Evolutionary conservation across 2,329 filamentous ascomycete genomes (phyloP), one percentile per base, ranked within the genome.

Genomic region (Didymella pinodella): DNA sequence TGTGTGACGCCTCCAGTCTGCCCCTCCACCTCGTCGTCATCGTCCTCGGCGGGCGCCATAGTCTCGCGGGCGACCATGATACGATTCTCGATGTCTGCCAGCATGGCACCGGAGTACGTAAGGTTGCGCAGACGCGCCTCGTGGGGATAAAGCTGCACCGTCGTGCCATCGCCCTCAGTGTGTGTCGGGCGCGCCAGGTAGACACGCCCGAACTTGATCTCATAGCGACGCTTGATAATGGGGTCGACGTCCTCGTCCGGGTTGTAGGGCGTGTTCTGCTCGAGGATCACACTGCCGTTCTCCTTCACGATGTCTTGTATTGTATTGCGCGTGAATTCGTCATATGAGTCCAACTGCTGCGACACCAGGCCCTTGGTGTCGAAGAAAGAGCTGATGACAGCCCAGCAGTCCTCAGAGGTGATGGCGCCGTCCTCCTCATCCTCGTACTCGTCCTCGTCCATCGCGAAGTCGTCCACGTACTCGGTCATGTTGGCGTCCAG

Each of bases 331-430:
- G 95, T 93, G 73, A 99, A 99, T 76, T 98, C 93, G 80, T 99
- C 93, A 80, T 97, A 99, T 0, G 96, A 99, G 77, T 98, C 94
- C 63, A 98, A 89, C 82, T 99, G 95, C 80, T 99, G 94, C 16
- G 95, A 97, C 22, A 97, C 95, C 31, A 99, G 85, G 72, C 95
- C 94, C 80, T 98, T 99, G 63, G 88, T 86, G 70, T 97, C 92
- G 81, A 99, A 99, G 83, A 97, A 98, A 10, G 95, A 91, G 56
- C 91, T 93, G 76, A 99, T 98, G 73, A 98, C 94, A 65, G 90
- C 91, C 95, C 96, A 99, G 83, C 93, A 97, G 80, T 99, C 96
- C 82, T 98, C 95, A 61, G 93, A 92, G 26, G 93, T 97, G 81
- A 98, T 97, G 68, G 83, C 83, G 60, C 84, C 81, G 62, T 88